These are phyloP conservation scores for Euphrasia arctica DNA, from an alignment of 305 asterid genomes.

Conservation along the genomic window DNA sequence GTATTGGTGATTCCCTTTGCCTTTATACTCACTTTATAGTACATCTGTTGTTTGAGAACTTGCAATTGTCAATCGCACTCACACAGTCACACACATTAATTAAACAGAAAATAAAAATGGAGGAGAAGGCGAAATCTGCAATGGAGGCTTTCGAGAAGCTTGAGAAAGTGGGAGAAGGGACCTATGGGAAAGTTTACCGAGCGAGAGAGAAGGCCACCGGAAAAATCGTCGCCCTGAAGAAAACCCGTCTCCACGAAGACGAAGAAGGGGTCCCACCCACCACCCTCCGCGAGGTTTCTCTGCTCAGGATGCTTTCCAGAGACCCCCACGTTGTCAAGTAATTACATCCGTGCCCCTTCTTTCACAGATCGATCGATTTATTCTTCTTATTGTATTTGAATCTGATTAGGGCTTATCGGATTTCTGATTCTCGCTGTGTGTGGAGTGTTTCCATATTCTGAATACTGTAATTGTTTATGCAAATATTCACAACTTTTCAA, in stretches of 20 bases:
- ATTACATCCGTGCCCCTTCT: background rate
- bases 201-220: constrained; percentile 95
- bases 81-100: background rate
- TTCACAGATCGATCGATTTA: background rate
- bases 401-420: too few relatives aligned
- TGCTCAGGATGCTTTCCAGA: constrained; percentile 75
- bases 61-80: background rate
- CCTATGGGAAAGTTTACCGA: constrained; percentile 93
- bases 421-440: too few relatives aligned
- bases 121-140: constrained; percentile 51
- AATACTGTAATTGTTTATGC: background rate
- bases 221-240: constrained; percentile 84
- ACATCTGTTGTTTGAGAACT: too few relatives aligned
- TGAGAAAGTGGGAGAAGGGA: constrained; percentile 98
- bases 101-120: constrained; percentile 22
- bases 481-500: background rate
- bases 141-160: constrained; percentile 98
- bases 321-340: constrained; percentile 86
- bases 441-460: background rate
- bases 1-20: too few relatives aligned
- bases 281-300: constrained; percentile 80
- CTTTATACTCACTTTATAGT: too few relatives aligned
- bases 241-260: constrained; percentile 91
- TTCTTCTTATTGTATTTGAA: background rate
- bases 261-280: constrained; percentile 89